These are phyloP conservation scores for Pinus tabuliformis DNA, from an alignment of 75 land plant species.

Conservation along the genomic window DNA sequence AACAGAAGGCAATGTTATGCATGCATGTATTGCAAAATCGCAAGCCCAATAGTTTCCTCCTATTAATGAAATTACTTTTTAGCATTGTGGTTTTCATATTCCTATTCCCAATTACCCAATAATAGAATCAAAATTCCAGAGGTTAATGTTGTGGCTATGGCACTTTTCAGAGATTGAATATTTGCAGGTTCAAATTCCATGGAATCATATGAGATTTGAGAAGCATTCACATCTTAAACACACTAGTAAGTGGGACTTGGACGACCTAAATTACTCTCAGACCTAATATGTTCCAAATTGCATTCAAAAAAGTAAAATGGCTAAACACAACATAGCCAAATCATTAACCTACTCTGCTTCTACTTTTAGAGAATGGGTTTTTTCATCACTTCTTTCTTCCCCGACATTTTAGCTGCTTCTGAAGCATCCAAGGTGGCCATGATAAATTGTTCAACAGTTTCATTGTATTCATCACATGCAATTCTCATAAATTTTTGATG, in stretches of 20 bases:
- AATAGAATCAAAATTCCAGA: background rate
- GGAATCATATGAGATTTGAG: background rate
- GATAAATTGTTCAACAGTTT: constrained; percentile 15
- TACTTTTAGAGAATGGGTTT: constrained; percentile 22
- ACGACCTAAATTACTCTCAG: background rate
- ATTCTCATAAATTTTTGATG: too few species aligned
- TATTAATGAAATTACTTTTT: too few species aligned
- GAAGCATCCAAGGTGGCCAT: constrained; percentile 8
- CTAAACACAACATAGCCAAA: background rate
- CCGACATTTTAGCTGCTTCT: background rate
- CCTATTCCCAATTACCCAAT: background rate
- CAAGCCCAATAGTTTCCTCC: too few species aligned
- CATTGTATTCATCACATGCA: constrained; percentile 13
- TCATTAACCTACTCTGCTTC: constrained; percentile 17
- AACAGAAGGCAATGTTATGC: too few species aligned
- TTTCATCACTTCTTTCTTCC: background rate
- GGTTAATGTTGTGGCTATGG: too few species aligned
- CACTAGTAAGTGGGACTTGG: background rate
- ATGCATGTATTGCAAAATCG: too few species aligned
- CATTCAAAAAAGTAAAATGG: background rate
- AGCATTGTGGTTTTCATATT: background rate
- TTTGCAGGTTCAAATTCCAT: background rate
- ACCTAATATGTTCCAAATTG: background rate
- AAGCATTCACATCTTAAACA: background rate
- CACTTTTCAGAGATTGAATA: background rate